These are phyloP conservation scores for Didymella keratinophila DNA, from an alignment of 2,329 filamentous ascomycete genomes.

Conservation along the genomic window DNA sequence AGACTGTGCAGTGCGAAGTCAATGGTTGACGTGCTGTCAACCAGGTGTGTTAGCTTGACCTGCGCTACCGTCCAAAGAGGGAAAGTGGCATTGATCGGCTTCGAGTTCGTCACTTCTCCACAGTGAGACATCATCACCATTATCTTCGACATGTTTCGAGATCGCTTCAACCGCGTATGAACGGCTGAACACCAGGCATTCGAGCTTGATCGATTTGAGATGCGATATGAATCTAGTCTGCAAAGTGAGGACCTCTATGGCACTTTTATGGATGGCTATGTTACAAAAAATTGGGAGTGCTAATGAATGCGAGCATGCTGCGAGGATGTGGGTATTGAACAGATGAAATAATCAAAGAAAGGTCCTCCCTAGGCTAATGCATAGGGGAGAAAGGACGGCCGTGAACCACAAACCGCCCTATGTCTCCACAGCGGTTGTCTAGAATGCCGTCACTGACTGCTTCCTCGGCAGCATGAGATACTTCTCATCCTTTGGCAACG, in stretches of 20 bases:
- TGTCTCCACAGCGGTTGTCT: not conserved
- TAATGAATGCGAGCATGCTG: not conserved
- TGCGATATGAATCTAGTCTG: not conserved
- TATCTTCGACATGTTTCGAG: too few relatives aligned
- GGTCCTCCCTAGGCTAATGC: too few relatives aligned
- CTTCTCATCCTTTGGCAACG: slow-evolving; percentile 23
- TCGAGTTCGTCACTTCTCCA: slow-evolving; percentile 8
- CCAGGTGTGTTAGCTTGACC: slow-evolving; percentile 5
- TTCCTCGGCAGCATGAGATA: slow-evolving; percentile 14
- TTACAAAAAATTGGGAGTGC: not conserved
- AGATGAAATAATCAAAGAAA: not conserved
- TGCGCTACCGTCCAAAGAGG: slow-evolving; percentile 13
- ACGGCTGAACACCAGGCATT: too few relatives aligned
- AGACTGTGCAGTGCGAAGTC: slow-evolving; percentile 18
- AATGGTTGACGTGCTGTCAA: slow-evolving; percentile 16
- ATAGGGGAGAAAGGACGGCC: not conserved
- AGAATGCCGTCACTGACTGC: not conserved
- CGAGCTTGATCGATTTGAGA: not conserved
- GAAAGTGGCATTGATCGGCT: slow-evolving; percentile 8
- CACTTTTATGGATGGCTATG: not conserved
- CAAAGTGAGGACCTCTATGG: not conserved
- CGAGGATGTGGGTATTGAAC: slow-evolving; percentile 7
- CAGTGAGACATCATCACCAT: not conserved
- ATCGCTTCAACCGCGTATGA: too few relatives aligned
- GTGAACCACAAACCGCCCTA: not conserved